phyloP scores from a whole-genome alignment of 345 rosid genomes.

The Tarenaya hassleriana region DNA sequence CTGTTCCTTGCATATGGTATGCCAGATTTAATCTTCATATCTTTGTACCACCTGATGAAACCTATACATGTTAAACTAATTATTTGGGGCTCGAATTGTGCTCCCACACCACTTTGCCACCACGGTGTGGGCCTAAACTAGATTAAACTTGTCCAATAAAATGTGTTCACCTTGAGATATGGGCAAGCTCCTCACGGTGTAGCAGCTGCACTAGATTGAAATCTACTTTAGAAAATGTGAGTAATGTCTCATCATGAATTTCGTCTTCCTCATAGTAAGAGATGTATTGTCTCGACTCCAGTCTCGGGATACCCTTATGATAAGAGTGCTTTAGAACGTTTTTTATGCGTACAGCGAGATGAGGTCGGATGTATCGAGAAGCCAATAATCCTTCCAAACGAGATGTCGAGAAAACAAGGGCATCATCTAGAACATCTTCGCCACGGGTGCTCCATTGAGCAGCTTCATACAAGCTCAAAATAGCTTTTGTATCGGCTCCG shows the following conservation, averaged over 20 bases:
- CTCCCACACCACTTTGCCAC: too few species aligned
- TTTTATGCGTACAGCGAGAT: slow-evolving; percentile 5
- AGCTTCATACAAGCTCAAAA: slow-evolving; percentile 8
- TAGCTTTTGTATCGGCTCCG: slow-evolving; percentile 2
- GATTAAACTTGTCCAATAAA: too few species aligned
- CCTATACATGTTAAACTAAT: too few species aligned
- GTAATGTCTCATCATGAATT: slow-evolving; percentile 5
- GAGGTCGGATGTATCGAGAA: background rate
- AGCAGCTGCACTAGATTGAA: slow-evolving; percentile 9
- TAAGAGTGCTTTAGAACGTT: background rate
- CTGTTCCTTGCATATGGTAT: slow-evolving; percentile 30
- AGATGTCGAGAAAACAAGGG: background rate
- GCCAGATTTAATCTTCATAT: background rate
- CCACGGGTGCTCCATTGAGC: background rate
- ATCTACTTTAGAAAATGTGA: slow-evolving; percentile 7
- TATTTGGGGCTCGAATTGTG: too few species aligned
- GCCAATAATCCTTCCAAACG: slow-evolving; percentile 6
- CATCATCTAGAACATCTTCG: slow-evolving; percentile 14
- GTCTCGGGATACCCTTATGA: background rate
- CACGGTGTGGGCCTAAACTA: too few species aligned
- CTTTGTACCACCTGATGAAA: too few species aligned
- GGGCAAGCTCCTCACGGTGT: slow-evolving; percentile 1
- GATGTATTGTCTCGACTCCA: slow-evolving; percentile 5
- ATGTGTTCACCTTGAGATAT: too few species aligned
- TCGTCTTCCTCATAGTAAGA: slow-evolving; percentile 19